These are phyloP conservation scores for Smallanthus sonchifolius DNA, from an alignment of 129 eudicot species.

Conservation along the genomic window DNA sequence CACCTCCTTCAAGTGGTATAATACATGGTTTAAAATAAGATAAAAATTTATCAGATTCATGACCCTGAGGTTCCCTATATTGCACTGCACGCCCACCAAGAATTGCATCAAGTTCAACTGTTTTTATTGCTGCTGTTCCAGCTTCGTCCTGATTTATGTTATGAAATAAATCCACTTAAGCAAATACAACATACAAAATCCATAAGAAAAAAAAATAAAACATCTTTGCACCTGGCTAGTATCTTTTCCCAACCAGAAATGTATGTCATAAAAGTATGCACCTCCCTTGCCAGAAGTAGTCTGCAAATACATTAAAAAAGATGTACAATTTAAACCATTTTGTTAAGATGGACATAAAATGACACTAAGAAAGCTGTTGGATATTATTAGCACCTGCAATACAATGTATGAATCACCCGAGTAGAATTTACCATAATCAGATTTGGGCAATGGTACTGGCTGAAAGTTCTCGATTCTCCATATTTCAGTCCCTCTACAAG, in stretches of 20 bases:
- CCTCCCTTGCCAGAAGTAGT: constrained; percentile 97
- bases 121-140: constrained; percentile 93
- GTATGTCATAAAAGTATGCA: constrained; percentile 75
- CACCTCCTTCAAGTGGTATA: constrained; percentile 94
- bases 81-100: constrained; percentile 99
- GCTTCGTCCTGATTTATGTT: constrained; percentile 76
- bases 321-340: neutral
- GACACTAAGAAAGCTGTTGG: neutral
- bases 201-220: neutral
- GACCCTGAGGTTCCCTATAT: constrained; percentile 89
- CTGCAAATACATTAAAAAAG: constrained; percentile 30
- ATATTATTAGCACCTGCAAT: constrained; percentile 56
- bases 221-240: constrained; percentile 76
- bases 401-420: constrained; percentile 90
- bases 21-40: constrained; percentile 95
- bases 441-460: constrained; percentile 84
- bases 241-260: constrained; percentile 97
- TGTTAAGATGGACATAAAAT: neutral
- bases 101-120: constrained; percentile 91
- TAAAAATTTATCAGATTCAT: constrained; percentile 88
- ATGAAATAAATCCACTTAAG: neutral
- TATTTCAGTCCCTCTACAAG: constrained; percentile 77
- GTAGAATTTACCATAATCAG: constrained; percentile 83
- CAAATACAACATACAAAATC: neutral
- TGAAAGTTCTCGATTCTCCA: constrained; percentile 93